phyloP scores from a whole-genome alignment of 805 yeast genomes.

The Jamesozyma piceae region DNA sequence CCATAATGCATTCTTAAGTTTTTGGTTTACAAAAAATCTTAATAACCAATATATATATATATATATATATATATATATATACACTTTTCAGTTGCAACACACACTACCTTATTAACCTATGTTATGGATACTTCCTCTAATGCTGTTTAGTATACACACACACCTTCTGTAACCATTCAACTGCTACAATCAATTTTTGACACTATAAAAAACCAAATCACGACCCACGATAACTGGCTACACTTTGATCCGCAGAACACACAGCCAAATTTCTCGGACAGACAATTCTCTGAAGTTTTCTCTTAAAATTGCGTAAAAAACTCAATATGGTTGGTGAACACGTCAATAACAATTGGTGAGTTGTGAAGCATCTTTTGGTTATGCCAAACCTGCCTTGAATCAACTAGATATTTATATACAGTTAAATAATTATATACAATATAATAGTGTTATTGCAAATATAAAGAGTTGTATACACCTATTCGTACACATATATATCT shows the following conservation, averaged over 20 bases:
- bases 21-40: no score
- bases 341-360: not conserved
- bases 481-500: not conserved
- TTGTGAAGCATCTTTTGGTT: no score
- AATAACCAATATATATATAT: no score
- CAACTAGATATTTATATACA: not conserved
- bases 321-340: not conserved
- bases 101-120: no score
- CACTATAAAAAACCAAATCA: not conserved
- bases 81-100: no score
- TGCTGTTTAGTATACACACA: no score
- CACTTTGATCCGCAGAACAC: no score
- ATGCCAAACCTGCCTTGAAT: not conserved
- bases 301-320: not conserved
- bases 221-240: no score
- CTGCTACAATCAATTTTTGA: not conserved
- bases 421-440: not conserved
- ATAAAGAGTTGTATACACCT: not conserved
- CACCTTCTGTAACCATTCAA: no score
- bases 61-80: no score
- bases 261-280: no score
- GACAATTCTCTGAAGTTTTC: not conserved
- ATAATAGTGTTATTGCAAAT: not conserved
- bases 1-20: constrained; percentile 1
- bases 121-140: no score